These are phyloP conservation scores for Drechslerella coelobrocha DNA, from an alignment of 2,329 filamentous ascomycete species.

Conservation along the genomic window DNA sequence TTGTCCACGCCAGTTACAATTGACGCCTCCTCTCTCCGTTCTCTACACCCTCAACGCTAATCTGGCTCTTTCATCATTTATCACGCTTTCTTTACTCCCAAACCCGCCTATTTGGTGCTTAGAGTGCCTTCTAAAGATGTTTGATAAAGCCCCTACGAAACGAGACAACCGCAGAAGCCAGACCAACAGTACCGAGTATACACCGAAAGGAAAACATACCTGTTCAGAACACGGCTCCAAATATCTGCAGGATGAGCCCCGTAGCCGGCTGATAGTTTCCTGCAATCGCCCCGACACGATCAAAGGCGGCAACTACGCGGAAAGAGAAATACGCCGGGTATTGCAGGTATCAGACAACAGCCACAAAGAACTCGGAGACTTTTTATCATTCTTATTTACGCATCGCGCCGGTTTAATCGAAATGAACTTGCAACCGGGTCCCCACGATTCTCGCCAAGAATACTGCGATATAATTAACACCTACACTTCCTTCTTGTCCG, in stretches of 20 bases:
- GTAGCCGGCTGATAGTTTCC: not conserved
- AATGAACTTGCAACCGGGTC: not conserved
- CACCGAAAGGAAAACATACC: too few species aligned
- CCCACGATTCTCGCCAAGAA: not conserved
- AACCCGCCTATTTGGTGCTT: too few species aligned
- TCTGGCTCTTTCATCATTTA: too few species aligned
- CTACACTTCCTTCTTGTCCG: not conserved
- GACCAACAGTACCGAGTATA: too few species aligned
- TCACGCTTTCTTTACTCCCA: too few species aligned
- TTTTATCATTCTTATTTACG: conserved; percentile 11
- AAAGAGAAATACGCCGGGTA: not conserved
- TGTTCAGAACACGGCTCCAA: not conserved
- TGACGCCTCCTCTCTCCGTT: too few species aligned
- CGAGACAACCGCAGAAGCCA: too few species aligned
- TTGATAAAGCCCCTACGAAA: too few species aligned
- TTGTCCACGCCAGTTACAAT: too few species aligned
- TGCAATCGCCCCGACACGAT: conserved; percentile 6
- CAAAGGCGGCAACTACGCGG: not conserved
- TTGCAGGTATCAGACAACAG: not conserved
- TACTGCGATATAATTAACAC: conserved; percentile 15
- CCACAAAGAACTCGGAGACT: conserved; percentile 1
- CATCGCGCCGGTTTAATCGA: not conserved
- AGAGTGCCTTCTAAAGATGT: too few species aligned
- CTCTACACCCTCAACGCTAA: too few species aligned
- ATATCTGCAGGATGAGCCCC: not conserved